These are phyloP conservation scores for Collybiopsis confluens DNA, from an alignment of 768 basidiomycete genomes.

Conservation along the genomic window DNA sequence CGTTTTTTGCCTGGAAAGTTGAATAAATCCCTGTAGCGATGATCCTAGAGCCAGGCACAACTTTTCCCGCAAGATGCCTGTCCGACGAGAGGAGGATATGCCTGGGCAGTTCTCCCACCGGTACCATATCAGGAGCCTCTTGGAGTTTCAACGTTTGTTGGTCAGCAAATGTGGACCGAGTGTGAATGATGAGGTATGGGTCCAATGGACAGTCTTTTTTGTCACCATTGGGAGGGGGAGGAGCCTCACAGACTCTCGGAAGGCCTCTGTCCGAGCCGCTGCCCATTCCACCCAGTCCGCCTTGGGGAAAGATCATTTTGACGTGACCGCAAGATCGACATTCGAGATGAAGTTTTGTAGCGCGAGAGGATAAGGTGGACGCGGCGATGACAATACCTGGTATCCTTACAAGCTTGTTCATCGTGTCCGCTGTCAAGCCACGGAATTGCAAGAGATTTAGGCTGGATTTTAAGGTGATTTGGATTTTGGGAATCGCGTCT, in stretches of 20 bases:
- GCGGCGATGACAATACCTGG: constrained; percentile 99
- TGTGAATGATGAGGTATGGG: constrained; percentile 93
- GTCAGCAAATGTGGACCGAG: constrained; percentile 91
- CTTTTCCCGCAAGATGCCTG: constrained; percentile 85
- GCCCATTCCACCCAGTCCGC: constrained; percentile 83
- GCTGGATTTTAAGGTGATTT: constrained; percentile 85
- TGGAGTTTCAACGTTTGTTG: constrained; percentile 96
- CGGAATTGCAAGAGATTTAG: constrained; percentile 93
- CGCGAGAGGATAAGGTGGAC: constrained; percentile 87
- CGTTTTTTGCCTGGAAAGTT: constrained; percentile 90
- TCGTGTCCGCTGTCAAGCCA: constrained; percentile 87
- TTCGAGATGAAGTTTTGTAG: constrained; percentile 87
- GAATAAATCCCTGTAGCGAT: constrained; percentile 96
- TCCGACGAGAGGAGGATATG: constrained; percentile 94
- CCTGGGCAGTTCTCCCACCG: constrained; percentile 94
- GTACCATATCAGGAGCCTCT: constrained; percentile 99
- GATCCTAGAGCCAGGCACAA: constrained; percentile 93
- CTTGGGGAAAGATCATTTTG: constrained; percentile 72
- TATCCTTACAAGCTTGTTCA: constrained; percentile 93
- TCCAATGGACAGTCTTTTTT: constrained; percentile 94
- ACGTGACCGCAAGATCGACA: constrained; percentile 86
- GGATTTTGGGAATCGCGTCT: constrained; percentile 59
- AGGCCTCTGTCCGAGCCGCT: constrained; percentile 80
- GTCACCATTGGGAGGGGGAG: constrained; percentile 68
- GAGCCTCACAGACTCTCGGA: constrained; percentile 82